Percentiles rank a stretch among this genome's conserved stretches.
Evolutionary conservation across 345 rosid species (phyloP).

Genomic region (Kandelia obovata): DNA sequence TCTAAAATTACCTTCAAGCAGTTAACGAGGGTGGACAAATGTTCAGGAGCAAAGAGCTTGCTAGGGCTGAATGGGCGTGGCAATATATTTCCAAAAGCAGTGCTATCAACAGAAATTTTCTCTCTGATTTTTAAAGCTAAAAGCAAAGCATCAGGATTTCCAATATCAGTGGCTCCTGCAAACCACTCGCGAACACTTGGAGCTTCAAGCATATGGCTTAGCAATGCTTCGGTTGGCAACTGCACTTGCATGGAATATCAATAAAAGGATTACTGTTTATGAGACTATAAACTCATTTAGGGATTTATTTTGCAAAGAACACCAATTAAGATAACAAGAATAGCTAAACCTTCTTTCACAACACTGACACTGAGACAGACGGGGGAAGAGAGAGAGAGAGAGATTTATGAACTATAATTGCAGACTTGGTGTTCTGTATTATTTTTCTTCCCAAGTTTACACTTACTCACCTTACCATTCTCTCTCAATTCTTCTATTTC

Average conservation of each 20-base stretch:
- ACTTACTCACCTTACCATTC: too few species aligned
- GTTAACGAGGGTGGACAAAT: slow-evolving; percentile 55
- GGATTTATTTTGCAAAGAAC: background rate
- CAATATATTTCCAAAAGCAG: slow-evolving; percentile 54
- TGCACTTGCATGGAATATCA: slow-evolving; percentile 23
- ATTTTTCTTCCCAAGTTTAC: too few species aligned
- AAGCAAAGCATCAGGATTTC: slow-evolving; percentile 94
- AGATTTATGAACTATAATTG: too few species aligned
- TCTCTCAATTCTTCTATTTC: too few species aligned
- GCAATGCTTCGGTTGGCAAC: slow-evolving; percentile 63
- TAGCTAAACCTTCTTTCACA: too few species aligned
- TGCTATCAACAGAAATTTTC: slow-evolving; percentile 45
- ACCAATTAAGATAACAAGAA: background rate
- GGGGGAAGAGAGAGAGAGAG: too few species aligned
- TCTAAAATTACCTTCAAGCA: slow-evolving; percentile 70
- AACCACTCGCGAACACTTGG: slow-evolving; percentile 72
- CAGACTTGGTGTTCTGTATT: too few species aligned
- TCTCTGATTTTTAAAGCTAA: slow-evolving; percentile 67
- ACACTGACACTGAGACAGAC: too few species aligned
- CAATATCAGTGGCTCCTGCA: slow-evolving; percentile 59
- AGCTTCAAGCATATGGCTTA: slow-evolving; percentile 66
- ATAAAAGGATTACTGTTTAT: background rate
- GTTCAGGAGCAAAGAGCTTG: slow-evolving; percentile 64
- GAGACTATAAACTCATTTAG: background rate
- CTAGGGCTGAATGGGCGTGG: slow-evolving; percentile 75